Base-by-base conservation (phyloP, 2,329 filamentous ascomycete species). In the Geoglossum cookeanum region DNA sequence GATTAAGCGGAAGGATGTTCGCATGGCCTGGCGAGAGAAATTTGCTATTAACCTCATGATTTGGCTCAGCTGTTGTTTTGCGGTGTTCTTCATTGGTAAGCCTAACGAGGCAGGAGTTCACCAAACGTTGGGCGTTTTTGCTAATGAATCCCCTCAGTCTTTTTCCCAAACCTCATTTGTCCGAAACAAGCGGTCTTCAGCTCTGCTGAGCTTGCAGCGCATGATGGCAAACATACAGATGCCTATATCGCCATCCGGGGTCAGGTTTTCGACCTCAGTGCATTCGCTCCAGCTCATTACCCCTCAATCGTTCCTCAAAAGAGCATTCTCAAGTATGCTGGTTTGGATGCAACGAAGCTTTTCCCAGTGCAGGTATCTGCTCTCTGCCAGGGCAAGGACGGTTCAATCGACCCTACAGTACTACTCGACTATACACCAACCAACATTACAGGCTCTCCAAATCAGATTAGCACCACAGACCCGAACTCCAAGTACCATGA, bases 31-130 rank as follows among this genome's bases (percentile, higher is more conserved):
- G 92, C 79, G 92, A 66, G 92, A 98, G 69, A 98, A 98, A 75
- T 69, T 98, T 59, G 91, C 92, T 57, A 98, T 98, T 77, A 98
- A 98, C 74, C 76, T 98, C 68, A 78, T 97, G 66, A 98, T 98
- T 67, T 98, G 94, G 92, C 73, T 91, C 58, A 80, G 78, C 67
- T 97, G 91, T 71, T 74, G 72, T 15, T 70, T 86, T 54, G 81
- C 87, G 32, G 78, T 85, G 58, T 98, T 98, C 74, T 85, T 98
- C 75, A 88, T 97, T 72, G 69, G 65, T 66, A 64, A 60, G 65
- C 61, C 13, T 29, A 33, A 17, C 6, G 17, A 44, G 1, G 6
- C 39, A 30, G 35, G 13, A 17, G 3, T 44, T n/a, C 47, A n/a
- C 3, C 2, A n/a, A n/a, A 29, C 22, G 9, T 13, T 4, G 11